A percentile compares a stretch with the other conserved stretches of the same genome.
Conservation (phyloP, 441 rosid species). For the Gossypium lobatum region DNA sequence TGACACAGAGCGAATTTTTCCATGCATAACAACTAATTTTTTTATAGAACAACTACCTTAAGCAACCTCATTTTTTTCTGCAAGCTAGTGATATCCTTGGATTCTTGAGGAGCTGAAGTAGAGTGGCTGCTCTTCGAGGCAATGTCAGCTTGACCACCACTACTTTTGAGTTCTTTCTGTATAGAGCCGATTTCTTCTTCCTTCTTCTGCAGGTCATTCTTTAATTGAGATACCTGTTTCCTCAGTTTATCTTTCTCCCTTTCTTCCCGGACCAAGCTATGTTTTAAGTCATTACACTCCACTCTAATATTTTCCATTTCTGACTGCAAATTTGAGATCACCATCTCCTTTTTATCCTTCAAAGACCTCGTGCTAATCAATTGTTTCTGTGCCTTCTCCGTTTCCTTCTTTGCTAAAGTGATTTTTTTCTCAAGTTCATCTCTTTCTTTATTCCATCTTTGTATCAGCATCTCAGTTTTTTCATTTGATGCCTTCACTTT, state of each 20-base stretch:
- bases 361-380: conserved; percentile 36
- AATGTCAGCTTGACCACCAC: conserved; percentile 8
- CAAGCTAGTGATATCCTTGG: conserved; percentile 11
- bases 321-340: conserved; percentile 38
- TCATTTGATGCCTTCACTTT: conserved; percentile 27
- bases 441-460: conserved; percentile 51
- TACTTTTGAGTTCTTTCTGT: conserved; percentile 12
- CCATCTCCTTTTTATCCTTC: conserved; percentile 51
- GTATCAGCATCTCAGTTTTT: conserved; percentile 38
- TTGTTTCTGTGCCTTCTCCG: conserved; percentile 44
- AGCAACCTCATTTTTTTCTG: conserved; percentile 19
- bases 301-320: conserved; percentile 45
- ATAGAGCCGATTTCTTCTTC: conserved; percentile 35
- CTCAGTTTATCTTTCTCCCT: conserved; percentile 54
- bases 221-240: conserved; percentile 44
- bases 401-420: conserved; percentile 44
- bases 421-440: conserved; percentile 42
- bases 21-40: conserved; percentile 8
- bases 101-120: conserved; percentile 8
- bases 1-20: not conserved
- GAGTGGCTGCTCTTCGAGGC: conserved; percentile 10
- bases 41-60: conserved; percentile 19
- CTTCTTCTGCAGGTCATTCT: conserved; percentile 44
- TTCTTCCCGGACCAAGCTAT: conserved; percentile 47
- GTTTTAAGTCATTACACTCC: conserved; percentile 41